phyloP scores from a whole-genome alignment of 495 filamentous ascomycete species.

The Hypoxylon perforatum region DNA sequence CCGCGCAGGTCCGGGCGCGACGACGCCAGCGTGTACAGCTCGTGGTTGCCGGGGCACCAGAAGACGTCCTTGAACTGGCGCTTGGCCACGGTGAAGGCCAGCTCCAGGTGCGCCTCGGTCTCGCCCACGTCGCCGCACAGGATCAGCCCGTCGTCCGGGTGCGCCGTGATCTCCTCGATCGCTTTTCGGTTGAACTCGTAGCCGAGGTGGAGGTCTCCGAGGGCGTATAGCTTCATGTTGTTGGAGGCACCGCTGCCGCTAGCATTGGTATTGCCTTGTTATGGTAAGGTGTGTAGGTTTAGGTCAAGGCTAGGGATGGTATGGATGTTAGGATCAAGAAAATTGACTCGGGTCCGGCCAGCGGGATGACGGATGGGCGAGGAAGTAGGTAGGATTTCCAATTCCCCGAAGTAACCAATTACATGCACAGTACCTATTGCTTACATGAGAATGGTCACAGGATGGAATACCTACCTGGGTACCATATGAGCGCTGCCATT shows the following conservation, averaged over 20 bases:
- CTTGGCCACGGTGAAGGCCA: constrained; percentile 42
- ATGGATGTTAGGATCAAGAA: constrained; percentile 14
- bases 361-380: not conserved
- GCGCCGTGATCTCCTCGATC: constrained; percentile 41
- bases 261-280: constrained; percentile 1
- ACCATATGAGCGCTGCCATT: too few species aligned
- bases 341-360: not conserved
- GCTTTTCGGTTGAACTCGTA: constrained; percentile 46
- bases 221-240: constrained; percentile 50
- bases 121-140: constrained; percentile 50
- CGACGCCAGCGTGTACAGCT: constrained; percentile 47
- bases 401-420: constrained; percentile 23
- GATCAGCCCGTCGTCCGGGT: constrained; percentile 48
- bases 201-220: constrained; percentile 51
- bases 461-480: too few species aligned
- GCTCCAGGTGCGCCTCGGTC: constrained; percentile 39
- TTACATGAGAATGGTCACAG: constrained; percentile 6
- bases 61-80: constrained; percentile 44
- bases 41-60: constrained; percentile 52
- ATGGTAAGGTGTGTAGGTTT: not conserved
- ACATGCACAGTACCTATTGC: not conserved
- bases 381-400: not conserved
- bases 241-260: constrained; percentile 12
- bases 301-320: not conserved
- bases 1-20: constrained; percentile 40